Conservation (phyloP, 2,329 filamentous ascomycete species). For the Epichloe sp. region DNA sequence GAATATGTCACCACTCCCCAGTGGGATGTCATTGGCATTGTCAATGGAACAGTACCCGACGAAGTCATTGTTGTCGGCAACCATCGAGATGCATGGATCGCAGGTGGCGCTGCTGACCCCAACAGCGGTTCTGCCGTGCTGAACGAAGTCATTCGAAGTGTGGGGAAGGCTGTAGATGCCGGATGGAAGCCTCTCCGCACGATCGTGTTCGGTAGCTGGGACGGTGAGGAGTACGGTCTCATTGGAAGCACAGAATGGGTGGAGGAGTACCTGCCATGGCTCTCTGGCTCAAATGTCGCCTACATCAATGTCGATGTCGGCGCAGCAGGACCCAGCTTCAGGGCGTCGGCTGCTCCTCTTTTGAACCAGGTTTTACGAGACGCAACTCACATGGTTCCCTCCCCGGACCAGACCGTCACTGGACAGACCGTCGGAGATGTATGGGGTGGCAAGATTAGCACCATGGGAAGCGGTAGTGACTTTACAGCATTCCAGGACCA, state of each 20-base stretch:
- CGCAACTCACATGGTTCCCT: slow-evolving; percentile 48
- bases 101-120: slow-evolving; percentile 70
- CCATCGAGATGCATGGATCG: slow-evolving; percentile 82
- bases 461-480: slow-evolving; percentile 61
- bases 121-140: slow-evolving; percentile 71
- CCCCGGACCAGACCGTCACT: slow-evolving; percentile 63
- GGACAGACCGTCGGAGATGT: slow-evolving; percentile 58
- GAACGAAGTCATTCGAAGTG: slow-evolving; percentile 65
- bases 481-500: slow-evolving; percentile 66
- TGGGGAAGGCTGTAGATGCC: slow-evolving; percentile 54
- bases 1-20: slow-evolving; percentile 69
- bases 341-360: slow-evolving; percentile 56
- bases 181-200: slow-evolving; percentile 58
- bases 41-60: slow-evolving; percentile 75
- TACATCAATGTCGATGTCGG: slow-evolving; percentile 82
- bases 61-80: slow-evolving; percentile 88
- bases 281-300: slow-evolving; percentile 57
- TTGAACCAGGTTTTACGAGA: slow-evolving; percentile 61
- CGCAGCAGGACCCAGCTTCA: slow-evolving; percentile 50
- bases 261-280: slow-evolving; percentile 76
- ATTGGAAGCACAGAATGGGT: slow-evolving; percentile 88
- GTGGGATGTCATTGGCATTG: slow-evolving; percentile 86
- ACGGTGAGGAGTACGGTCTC: slow-evolving; percentile 75
- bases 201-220: slow-evolving; percentile 78
- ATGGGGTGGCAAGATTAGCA: slow-evolving; percentile 48